Evolutionary conservation across 495 filamentous ascomycete genomes (phyloP).

Genomic region (Opeltia flavorubescens): DNA sequence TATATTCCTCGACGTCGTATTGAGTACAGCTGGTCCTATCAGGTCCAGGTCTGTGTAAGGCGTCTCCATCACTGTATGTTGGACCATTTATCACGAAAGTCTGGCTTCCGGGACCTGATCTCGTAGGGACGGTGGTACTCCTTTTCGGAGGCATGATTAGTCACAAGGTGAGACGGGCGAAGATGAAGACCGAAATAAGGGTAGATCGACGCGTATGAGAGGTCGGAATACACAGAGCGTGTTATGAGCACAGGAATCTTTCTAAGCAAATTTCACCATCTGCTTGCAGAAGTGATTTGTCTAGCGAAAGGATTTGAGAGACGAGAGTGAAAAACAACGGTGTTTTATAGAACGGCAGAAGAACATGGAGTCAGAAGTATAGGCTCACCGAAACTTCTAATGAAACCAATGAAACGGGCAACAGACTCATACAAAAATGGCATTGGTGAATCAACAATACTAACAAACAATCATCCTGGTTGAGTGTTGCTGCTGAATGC

Average conservation of each 20-base stretch:
- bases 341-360: no score
- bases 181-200: not conserved
- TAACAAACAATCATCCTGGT: no score
- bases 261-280: no score
- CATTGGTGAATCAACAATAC: no score
- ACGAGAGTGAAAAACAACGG: no score
- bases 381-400: no score
- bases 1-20: not conserved
- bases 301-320: no score
- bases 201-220: not conserved
- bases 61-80: slow-evolving; percentile 1
- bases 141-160: not conserved
- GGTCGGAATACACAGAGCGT: not conserved
- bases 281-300: no score
- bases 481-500: no score
- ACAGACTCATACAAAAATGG: no score
- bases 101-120: not conserved
- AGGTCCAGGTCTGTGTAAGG: not conserved
- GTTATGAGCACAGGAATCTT: not conserved
- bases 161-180: not conserved
- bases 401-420: no score
- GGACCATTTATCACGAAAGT: not conserved
- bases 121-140: not conserved
- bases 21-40: not conserved
- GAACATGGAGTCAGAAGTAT: no score